These are phyloP conservation scores for Nyssa sinensis DNA, from an alignment of 148 eudicot species.

Conservation along the genomic window DNA sequence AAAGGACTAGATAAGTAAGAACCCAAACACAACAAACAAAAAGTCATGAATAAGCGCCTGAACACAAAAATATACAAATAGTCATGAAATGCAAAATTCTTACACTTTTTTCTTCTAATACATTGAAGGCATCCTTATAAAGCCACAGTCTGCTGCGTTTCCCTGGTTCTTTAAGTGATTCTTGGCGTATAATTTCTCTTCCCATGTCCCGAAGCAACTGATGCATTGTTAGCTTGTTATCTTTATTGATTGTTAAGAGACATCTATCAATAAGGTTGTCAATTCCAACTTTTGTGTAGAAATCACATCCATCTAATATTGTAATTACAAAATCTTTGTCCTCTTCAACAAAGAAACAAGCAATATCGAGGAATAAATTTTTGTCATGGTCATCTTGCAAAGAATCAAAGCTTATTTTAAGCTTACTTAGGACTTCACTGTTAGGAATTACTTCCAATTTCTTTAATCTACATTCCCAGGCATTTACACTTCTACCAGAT, in stretches of 20 bases:
- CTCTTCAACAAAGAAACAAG: not conserved
- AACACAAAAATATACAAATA: not conserved
- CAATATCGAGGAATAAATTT: not conserved
- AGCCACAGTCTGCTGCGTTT: conserved; percentile 11
- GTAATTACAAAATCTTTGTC: not conserved
- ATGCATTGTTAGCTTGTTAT: conserved; percentile 7
- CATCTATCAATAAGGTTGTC: not conserved
- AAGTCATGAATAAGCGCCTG: no score
- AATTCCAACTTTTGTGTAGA: not conserved
- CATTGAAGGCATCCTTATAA: not conserved
- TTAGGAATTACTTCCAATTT: conserved; percentile 2
- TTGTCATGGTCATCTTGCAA: conserved; percentile 1
- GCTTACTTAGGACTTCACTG: not conserved
- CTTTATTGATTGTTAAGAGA: not conserved
- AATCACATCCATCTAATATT: not conserved
- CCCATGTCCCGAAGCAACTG: conserved; percentile 13
- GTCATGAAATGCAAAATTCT: no score
- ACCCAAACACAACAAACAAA: no score
- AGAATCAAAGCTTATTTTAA: not conserved
- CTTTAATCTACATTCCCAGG: not conserved
- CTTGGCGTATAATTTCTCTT: conserved; percentile 11
- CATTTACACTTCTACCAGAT: not conserved
- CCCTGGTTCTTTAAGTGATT: conserved; percentile 3
- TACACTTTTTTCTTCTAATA: not conserved
- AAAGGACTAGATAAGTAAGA: not conserved